phyloP scores from a whole-genome alignment of 495 filamentous ascomycete genomes.

The Penicillium pancosmium region DNA sequence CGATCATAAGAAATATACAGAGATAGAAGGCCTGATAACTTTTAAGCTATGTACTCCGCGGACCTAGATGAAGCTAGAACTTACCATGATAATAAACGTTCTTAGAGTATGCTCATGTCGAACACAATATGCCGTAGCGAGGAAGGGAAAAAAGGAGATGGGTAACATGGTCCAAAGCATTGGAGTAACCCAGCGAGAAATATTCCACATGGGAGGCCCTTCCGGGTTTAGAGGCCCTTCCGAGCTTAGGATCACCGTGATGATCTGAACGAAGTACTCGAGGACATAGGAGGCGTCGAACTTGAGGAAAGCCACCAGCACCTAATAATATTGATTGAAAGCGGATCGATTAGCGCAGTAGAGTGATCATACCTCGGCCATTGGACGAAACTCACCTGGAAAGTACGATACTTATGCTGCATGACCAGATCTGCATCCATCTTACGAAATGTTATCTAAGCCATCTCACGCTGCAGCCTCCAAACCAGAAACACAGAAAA shows the following conservation, averaged over 20 bases:
- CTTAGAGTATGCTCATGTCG: not conserved
- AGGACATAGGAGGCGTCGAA: not conserved
- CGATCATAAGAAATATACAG: not conserved
- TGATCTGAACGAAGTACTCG: not conserved
- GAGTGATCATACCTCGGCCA: not conserved
- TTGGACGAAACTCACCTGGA: not conserved
- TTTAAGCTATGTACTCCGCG: not conserved
- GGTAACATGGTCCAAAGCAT: not conserved
- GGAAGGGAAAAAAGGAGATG: not conserved
- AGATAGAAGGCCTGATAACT: not conserved
- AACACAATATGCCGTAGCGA: not conserved
- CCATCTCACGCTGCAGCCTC: not conserved
- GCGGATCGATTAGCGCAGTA: no score
- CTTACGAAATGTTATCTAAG: not conserved
- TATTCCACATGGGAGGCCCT: not conserved
- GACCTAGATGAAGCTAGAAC: not conserved
- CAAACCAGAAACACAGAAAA: not conserved
- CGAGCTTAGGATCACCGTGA: not conserved
- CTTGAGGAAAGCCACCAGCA: not conserved
- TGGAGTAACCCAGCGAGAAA: not conserved
- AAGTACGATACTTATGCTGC: conserved; percentile 1
- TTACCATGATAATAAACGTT: not conserved
- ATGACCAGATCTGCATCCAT: conserved; percentile 1
- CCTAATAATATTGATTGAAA: not conserved
- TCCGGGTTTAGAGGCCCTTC: not conserved